These are phyloP conservation scores for Hemileccinum impolitum DNA, from an alignment of 768 basidiomycete genomes.

Conservation along the genomic window DNA sequence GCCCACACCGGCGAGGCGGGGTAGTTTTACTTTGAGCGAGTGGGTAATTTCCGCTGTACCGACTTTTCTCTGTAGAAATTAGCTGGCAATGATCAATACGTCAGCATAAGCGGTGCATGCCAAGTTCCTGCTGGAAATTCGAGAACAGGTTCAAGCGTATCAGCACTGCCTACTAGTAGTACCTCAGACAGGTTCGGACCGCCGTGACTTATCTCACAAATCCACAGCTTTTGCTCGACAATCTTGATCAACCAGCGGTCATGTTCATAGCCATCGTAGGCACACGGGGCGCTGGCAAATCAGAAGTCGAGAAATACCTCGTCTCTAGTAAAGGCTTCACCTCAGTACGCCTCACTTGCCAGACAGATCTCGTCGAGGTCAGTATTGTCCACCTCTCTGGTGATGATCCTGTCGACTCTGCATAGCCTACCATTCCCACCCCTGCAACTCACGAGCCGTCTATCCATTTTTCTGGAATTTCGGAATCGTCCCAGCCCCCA, in stretches of 20 bases:
- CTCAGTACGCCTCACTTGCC: constrained; percentile 41
- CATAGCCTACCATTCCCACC: constrained; percentile 8
- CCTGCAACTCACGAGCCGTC: background rate
- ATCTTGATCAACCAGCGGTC: background rate
- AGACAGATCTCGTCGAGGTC: constrained; percentile 18
- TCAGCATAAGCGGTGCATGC: no score
- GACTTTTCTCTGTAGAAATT: background rate
- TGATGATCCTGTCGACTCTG: background rate
- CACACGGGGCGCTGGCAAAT: constrained; percentile 59
- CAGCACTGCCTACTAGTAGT: no score
- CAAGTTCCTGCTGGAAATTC: no score
- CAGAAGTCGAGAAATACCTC: constrained; percentile 57
- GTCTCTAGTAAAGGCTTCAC: constrained; percentile 57
- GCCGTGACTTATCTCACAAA: background rate
- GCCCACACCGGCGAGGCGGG: no score
- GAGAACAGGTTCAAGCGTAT: no score
- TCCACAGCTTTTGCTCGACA: background rate
- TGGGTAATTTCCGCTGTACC: background rate
- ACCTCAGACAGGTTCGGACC: no score
- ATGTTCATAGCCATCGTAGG: constrained; percentile 75
- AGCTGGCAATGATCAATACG: no score
- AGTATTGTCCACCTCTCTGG: background rate
- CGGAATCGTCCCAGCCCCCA: background rate
- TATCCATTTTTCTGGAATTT: background rate
- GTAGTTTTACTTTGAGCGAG: background rate